Base-by-base conservation (phyloP, 805 yeast genomes). In the Saturnispora silvae region DNA sequence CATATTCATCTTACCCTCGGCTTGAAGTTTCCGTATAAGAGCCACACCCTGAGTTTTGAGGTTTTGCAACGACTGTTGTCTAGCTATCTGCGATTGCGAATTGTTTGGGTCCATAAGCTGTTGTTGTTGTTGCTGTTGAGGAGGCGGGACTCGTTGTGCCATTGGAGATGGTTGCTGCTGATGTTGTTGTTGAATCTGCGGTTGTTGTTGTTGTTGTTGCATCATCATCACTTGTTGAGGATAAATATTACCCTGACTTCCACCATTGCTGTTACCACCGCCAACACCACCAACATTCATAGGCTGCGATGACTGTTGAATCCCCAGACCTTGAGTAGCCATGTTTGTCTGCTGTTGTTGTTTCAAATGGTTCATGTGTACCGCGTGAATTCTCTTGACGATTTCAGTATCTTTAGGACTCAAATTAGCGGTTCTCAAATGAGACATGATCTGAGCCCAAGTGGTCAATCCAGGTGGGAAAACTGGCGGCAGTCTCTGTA, bases 391-490 rank as follows among this genome's bases (percentile, higher is more conserved):
- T 41, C 74, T 78, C 52, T 73, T 77, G 31, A 82, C 74, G 18
- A 70, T 55, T 13, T 71, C 71, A 62, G 78, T 60, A 20, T 70
- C 71, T 24, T 74, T 68, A 5, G 71, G 68, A 1, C 81, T 74
- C 28, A 82, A 59, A 41, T 72, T 63, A 41, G 73, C 75, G 25
- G 45, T 50, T 44, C 71, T 68, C 45, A 73, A 70, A 46, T 77
- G 68, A 29, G 77, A 79, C 55, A 77, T 73, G 20, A 84, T 74
- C 52, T 77, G 82, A 17, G 75, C 72, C 95, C 95, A 86, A 5
- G 94, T 82, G 46, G 71, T 77, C 20, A 77, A 77, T 34, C 76
- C 79, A 11, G 78, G 77, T 0, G 96, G 96, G 24, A 84, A 63
- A 7, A 50, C 44, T 33, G 72, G 78, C 8, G 94, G 94, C 33